These are phyloP conservation scores for Ajuga chamaepitys DNA, from an alignment of 257 asterid genomes.

Conservation along the genomic window DNA sequence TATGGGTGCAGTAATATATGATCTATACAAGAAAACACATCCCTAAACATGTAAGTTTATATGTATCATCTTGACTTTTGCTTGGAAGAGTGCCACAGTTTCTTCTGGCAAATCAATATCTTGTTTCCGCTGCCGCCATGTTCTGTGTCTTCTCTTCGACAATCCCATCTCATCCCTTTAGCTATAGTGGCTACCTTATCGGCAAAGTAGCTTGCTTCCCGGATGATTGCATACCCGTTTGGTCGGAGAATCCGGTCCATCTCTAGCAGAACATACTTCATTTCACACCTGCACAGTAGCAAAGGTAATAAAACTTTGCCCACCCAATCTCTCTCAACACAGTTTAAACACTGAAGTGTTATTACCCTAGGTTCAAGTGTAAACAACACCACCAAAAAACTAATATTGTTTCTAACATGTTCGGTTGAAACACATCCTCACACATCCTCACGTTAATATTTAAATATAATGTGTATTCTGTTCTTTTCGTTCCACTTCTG, in stretches of 20 bases:
- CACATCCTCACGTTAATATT: too few relatives aligned
- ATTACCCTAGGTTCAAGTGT: too few relatives aligned
- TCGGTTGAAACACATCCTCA: too few relatives aligned
- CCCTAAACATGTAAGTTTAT: not conserved
- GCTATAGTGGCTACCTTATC: constrained; percentile 58
- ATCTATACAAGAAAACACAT: constrained; percentile 12
- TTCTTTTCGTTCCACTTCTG: too few relatives aligned
- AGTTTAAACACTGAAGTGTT: too few relatives aligned
- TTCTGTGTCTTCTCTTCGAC: constrained; percentile 75
- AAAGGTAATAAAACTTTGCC: too few relatives aligned
- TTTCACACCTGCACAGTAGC: constrained; percentile 63
- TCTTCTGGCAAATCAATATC: constrained; percentile 89
- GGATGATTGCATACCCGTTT: constrained; percentile 63
- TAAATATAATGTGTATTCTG: too few relatives aligned
- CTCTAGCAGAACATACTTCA: constrained; percentile 83
- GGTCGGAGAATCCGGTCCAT: constrained; percentile 96
- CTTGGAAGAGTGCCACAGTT: constrained; percentile 75
- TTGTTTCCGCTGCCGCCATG: constrained; percentile 51
- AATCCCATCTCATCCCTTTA: constrained; percentile 87
- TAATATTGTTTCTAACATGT: too few relatives aligned
- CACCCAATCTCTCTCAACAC: too few relatives aligned
- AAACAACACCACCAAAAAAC: too few relatives aligned
- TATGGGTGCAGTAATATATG: not conserved
- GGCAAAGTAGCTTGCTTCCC: constrained; percentile 59
- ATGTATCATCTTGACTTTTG: constrained; percentile 28